Conservation (phyloP, 768 basidiomycete species). For the Paxillus ammoniavirescens region DNA sequence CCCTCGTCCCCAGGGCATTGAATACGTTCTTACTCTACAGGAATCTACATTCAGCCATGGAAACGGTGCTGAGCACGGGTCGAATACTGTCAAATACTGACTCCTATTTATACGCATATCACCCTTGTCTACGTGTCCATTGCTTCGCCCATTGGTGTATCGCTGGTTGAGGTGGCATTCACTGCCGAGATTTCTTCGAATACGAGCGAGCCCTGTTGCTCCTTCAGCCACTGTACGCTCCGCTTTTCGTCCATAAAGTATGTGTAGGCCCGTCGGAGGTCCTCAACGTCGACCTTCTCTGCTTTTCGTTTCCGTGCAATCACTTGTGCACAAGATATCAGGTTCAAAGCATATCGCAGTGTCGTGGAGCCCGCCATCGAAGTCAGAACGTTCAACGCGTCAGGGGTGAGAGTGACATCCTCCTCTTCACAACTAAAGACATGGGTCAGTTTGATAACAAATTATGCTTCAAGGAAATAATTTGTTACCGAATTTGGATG, state of each 20-base stretch:
- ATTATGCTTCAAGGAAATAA: not conserved
- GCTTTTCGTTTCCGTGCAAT: conserved; percentile 81
- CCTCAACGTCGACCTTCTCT: conserved; percentile 79
- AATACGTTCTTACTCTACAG: not conserved
- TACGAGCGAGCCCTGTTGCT: conserved; percentile 71
- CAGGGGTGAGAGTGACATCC: conserved; percentile 78
- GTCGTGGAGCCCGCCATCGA: conserved; percentile 89
- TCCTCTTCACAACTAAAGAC: conserved; percentile 82
- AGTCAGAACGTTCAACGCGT: conserved; percentile 77
- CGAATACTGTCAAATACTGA: not conserved
- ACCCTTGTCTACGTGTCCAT: conserved; percentile 33
- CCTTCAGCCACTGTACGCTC: conserved; percentile 88
- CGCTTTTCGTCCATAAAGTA: conserved; percentile 95
- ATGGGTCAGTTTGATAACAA: conserved; percentile 3
- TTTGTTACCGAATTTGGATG: conserved; percentile 76
- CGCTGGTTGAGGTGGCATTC: conserved; percentile 26
- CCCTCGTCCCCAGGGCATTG: not conserved
- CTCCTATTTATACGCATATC: not conserved
- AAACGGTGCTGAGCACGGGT: not conserved
- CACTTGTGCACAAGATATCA: conserved; percentile 90
- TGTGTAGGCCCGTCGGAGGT: conserved; percentile 78
- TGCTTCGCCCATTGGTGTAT: conserved; percentile 28
- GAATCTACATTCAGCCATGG: not conserved
- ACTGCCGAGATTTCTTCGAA: conserved; percentile 63
- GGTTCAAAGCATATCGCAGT: conserved; percentile 88